Conservation (phyloP, 106 monocot species). For the Dactylorhiza incarnata region DNA sequence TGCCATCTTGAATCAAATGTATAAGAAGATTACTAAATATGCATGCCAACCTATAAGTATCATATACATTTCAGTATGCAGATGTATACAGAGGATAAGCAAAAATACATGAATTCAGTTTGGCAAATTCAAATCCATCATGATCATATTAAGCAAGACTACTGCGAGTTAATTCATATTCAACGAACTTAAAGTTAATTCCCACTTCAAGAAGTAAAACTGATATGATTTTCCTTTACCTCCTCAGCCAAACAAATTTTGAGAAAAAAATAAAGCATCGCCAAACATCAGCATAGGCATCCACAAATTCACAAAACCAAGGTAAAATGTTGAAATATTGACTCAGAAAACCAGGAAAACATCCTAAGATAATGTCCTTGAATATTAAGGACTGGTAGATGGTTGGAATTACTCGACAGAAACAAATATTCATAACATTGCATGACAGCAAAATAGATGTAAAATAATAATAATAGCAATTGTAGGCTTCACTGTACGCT, state of each 20-base stretch:
- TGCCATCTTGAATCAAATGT: slow-evolving; percentile 9
- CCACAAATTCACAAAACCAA: neutral
- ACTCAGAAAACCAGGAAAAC: neutral
- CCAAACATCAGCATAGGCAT: neutral
- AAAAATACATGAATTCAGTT: no score
- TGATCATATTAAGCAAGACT: no score
- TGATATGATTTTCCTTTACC: no score
- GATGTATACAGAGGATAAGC: no score
- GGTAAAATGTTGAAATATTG: neutral
- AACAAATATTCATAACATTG: neutral
- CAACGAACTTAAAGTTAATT: no score
- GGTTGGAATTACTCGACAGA: neutral
- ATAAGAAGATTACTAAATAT: neutral
- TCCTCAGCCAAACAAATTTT: no score
- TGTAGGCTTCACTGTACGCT: no score
- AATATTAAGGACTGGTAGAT: neutral
- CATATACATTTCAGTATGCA: neutral
- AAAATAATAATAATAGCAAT: no score
- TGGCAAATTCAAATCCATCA: no score
- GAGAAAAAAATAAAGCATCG: neutral
- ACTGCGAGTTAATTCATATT: no score
- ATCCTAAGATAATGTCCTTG: neutral
- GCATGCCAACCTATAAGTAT: neutral
- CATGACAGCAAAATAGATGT: neutral
- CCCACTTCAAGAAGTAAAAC: no score